phyloP scores from a whole-genome alignment of 768 basidiomycete species.

The Tylopilus vinaceipallidus region DNA sequence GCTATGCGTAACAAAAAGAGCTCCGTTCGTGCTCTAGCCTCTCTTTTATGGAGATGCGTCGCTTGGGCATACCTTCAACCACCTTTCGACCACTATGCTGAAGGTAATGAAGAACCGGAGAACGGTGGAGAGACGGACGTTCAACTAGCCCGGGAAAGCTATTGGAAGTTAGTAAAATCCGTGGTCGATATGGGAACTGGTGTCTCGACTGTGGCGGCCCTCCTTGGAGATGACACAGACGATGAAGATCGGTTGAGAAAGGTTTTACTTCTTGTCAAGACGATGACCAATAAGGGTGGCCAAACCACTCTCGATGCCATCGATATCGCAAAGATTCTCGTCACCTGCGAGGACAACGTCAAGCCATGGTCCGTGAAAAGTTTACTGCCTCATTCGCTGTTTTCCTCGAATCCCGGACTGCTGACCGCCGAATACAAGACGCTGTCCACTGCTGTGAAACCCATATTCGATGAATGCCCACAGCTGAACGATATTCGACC shows the following conservation, averaged over 20 bases:
- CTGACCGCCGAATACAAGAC: constrained; percentile 50
- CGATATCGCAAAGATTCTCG: constrained; percentile 45
- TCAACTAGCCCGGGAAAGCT: constrained; percentile 31
- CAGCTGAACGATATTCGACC: constrained; percentile 51
- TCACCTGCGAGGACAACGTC: constrained; percentile 31
- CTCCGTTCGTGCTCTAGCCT: constrained; percentile 58
- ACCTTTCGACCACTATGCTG: constrained; percentile 26
- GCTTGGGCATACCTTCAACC: constrained; percentile 68
- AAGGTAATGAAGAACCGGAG: constrained; percentile 24
- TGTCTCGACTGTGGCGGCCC: constrained; percentile 51
- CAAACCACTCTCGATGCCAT: constrained; percentile 54
- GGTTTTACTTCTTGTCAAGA: constrained; percentile 47
- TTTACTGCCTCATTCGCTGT: constrained; percentile 51
- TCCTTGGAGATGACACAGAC: constrained; percentile 42
- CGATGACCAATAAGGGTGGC: constrained; percentile 57
- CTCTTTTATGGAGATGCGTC: constrained; percentile 63
- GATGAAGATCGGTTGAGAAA: constrained; percentile 44
- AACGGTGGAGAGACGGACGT: constrained; percentile 26
- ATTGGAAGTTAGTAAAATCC: constrained; percentile 49
- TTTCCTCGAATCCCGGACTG: constrained; percentile 56
- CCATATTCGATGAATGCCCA: constrained; percentile 54
- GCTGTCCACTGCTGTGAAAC: constrained; percentile 46
- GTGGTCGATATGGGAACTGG: constrained; percentile 62
- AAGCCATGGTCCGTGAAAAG: constrained; percentile 46
- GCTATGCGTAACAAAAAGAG: constrained; percentile 64